Percentiles rank a stretch among this genome's conserved stretches.
Evolutionary conservation across 345 rosid genomes (phyloP).

Genomic region (Jatropha curcas): DNA sequence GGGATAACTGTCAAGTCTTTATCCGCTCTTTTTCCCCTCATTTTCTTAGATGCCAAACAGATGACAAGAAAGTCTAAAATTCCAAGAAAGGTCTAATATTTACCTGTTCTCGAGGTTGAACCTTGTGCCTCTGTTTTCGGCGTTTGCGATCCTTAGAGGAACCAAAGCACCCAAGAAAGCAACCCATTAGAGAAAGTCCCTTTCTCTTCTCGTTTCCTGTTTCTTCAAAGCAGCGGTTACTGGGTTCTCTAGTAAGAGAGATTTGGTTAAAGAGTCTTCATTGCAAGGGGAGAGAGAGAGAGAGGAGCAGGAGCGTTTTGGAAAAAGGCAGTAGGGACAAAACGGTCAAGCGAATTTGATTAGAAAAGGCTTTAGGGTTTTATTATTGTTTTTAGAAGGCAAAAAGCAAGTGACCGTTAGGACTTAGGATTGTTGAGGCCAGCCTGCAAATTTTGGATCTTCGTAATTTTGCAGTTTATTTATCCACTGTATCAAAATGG

Average conservation of each 20-base stretch:
- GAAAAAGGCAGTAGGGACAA: constrained; percentile 34
- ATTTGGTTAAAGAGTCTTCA: constrained; percentile 32
- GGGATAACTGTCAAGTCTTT: no score
- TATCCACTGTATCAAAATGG: background rate
- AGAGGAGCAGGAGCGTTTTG: constrained; percentile 10
- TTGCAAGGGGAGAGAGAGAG: constrained; percentile 21
- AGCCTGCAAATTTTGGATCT: constrained; percentile 22
- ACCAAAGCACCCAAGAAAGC: constrained; percentile 87
- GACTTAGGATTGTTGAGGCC: constrained; percentile 21
- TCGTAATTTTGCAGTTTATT: background rate
- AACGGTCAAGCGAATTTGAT: constrained; percentile 40
- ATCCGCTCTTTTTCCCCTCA: no score
- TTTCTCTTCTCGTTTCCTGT: no score
- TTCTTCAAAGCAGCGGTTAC: constrained; percentile 1
- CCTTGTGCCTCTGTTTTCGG: constrained; percentile 44
- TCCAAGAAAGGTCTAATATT: background rate
- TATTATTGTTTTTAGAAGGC: constrained; percentile 15
- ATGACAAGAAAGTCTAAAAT: background rate
- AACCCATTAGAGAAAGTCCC: constrained; percentile 62
- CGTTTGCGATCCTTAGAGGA: constrained; percentile 62
- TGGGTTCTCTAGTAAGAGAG: background rate
- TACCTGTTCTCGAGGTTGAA: constrained; percentile 53
- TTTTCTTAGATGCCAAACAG: constrained; percentile 7
- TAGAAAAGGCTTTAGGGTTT: constrained; percentile 14
- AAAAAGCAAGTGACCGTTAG: constrained; percentile 64